phyloP scores from a whole-genome alignment of 805 yeast genomes.

The Scheffersomyces spartinae region DNA sequence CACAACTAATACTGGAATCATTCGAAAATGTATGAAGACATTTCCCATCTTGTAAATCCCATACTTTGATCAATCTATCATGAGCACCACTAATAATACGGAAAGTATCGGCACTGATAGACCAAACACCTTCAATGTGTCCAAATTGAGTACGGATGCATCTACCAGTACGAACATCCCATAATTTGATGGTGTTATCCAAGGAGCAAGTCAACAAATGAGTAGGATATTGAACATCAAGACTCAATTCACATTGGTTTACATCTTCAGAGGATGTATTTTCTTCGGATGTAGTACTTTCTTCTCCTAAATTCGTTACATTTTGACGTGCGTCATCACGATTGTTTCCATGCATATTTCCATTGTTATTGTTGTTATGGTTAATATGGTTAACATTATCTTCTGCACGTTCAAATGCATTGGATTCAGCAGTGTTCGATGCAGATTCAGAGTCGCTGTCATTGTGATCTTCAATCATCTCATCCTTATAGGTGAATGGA shows the following conservation, averaged over 20 bases:
- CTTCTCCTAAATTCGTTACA: too few relatives aligned
- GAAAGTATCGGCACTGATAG: constrained; percentile 90
- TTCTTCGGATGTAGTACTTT: too few relatives aligned
- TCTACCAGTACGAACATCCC: constrained; percentile 82
- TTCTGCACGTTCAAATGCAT: too few relatives aligned
- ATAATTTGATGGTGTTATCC: constrained; percentile 85
- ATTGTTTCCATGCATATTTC: too few relatives aligned
- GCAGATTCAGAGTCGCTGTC: constrained; percentile 30
- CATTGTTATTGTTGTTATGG: background rate
- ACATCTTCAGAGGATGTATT: too few relatives aligned
- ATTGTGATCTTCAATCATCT: constrained; percentile 37
- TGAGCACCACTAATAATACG: constrained; percentile 92
- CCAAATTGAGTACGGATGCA: constrained; percentile 94
- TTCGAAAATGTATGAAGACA: constrained; percentile 90
- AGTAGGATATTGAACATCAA: constrained; percentile 70
- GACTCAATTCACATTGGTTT: constrained; percentile 10
- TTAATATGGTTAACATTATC: too few relatives aligned
- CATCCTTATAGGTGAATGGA: constrained; percentile 66
- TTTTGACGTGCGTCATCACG: too few relatives aligned
- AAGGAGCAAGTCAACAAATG: constrained; percentile 79
- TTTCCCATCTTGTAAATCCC: constrained; percentile 93
- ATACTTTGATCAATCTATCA: constrained; percentile 77
- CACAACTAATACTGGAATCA: constrained; percentile 48
- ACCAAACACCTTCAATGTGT: constrained; percentile 98
- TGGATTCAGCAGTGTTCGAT: too few relatives aligned